Conservation (phyloP, 179 eudicot species). For the Nepenthes alata region DNA sequence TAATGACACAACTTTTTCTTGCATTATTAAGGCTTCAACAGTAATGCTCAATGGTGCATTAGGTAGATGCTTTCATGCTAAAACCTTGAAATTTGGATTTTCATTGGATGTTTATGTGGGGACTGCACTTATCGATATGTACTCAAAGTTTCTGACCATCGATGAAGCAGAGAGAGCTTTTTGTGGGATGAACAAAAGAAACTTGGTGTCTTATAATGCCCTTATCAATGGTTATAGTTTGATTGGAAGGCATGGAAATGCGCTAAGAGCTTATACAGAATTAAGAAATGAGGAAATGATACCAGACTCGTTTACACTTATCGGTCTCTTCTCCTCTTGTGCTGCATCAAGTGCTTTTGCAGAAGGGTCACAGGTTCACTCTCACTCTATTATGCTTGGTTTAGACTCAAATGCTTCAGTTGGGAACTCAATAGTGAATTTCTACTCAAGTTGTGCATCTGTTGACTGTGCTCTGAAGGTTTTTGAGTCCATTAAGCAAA, state of each 20-base stretch:
- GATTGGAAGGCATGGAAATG: slow-evolving; percentile 19
- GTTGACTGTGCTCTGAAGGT: slow-evolving; percentile 20
- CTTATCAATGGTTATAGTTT: slow-evolving; percentile 34
- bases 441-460: slow-evolving; percentile 29
- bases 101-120: slow-evolving; percentile 26
- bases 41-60: slow-evolving; percentile 22
- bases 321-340: slow-evolving; percentile 24
- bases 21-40: slow-evolving; percentile 25
- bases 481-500: slow-evolving; percentile 17
- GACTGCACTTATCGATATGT: slow-evolving; percentile 36
- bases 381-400: slow-evolving; percentile 22
- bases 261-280: slow-evolving; percentile 18
- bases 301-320: slow-evolving; percentile 30
- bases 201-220: slow-evolving; percentile 34
- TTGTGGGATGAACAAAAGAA: slow-evolving; percentile 25
- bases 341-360: slow-evolving; percentile 15
- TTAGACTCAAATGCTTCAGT: slow-evolving; percentile 18
- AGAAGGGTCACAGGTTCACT: slow-evolving; percentile 29
- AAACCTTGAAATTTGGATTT: slow-evolving; percentile 19
- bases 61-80: slow-evolving; percentile 28
- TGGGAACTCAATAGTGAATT: slow-evolving; percentile 30
- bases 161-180: slow-evolving; percentile 27
- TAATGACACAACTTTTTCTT: slow-evolving; percentile 25
- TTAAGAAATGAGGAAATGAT: slow-evolving; percentile 17
- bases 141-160: slow-evolving; percentile 32